Evolutionary conservation across 139 green algal genomes (phyloP).

Genomic region (Volvox reticuliferus): DNA sequence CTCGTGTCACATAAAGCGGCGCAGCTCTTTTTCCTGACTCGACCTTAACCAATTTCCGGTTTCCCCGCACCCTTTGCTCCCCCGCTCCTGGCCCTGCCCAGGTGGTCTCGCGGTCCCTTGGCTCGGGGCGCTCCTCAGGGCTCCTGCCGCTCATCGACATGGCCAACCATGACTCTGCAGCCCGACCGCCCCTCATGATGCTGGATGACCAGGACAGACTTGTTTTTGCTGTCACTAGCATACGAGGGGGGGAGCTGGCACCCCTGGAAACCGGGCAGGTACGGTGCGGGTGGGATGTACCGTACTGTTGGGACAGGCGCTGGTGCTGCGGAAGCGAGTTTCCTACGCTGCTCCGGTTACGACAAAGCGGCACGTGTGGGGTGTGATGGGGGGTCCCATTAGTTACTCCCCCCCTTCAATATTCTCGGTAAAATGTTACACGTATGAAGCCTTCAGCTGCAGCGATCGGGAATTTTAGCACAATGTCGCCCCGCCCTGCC

Average conservation of each 20-base stretch:
- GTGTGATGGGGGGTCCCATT: neutral
- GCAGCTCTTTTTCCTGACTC: no score
- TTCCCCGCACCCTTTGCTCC: no score
- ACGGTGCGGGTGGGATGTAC: neutral
- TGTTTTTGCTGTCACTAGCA: conserved; percentile 39
- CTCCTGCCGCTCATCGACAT: conserved; percentile 50
- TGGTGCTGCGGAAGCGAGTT: neutral
- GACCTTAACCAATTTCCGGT: no score
- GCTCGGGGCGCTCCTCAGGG: neutral
- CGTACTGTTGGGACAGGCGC: neutral
- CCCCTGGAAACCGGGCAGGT: conserved; percentile 43
- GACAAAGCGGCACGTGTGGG: neutral
- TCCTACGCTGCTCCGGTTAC: no score
- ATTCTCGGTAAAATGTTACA: neutral
- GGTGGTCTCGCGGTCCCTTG: conserved; percentile 41
- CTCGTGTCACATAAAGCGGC: no score
- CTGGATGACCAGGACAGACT: conserved; percentile 19
- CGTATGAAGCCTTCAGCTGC: neutral
- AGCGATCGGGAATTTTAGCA: no score
- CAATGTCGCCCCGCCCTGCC: neutral
- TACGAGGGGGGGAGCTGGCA: conserved; percentile 35
- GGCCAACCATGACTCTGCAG: conserved; percentile 40
- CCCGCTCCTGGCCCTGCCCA: neutral
- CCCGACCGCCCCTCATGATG: conserved; percentile 37
- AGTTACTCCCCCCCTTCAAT: neutral